phyloP scores from a whole-genome alignment of 1,284 basidiomycete genomes.

The Cutaneotrichosporon dermatis region DNA sequence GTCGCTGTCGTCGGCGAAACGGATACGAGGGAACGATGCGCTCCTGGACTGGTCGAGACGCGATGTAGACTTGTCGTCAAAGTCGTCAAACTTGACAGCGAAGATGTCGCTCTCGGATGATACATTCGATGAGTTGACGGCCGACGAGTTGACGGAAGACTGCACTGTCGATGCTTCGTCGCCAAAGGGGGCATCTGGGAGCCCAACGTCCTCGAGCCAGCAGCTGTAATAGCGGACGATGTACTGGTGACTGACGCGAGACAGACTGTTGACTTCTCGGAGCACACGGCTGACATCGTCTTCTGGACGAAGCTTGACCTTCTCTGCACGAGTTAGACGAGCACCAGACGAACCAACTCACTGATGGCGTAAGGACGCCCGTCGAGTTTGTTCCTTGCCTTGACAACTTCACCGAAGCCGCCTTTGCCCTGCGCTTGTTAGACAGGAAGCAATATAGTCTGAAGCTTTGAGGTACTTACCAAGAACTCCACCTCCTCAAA shows the following conservation, averaged over 20 bases:
- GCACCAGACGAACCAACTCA: constrained; percentile 25
- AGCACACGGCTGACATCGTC: constrained; percentile 83
- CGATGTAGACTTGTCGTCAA: constrained; percentile 33
- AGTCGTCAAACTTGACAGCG: constrained; percentile 37
- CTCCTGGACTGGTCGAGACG: constrained; percentile 38
- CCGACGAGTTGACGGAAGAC: constrained; percentile 3
- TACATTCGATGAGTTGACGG: constrained; percentile 8
- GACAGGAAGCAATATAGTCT: no score
- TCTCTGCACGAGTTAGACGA: constrained; percentile 61
- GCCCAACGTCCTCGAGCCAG: constrained; percentile 45
- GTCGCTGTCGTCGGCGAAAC: constrained; percentile 37
- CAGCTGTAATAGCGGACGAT: constrained; percentile 71
- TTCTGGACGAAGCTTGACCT: constrained; percentile 72
- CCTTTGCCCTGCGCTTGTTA: constrained; percentile 65
- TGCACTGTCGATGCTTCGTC: constrained; percentile 11
- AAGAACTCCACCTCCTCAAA: constrained; percentile 50
- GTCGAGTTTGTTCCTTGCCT: constrained; percentile 74
- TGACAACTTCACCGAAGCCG: constrained; percentile 89
- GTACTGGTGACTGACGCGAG: constrained; percentile 78
- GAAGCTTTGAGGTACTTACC: constrained; percentile 19
- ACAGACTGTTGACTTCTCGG: constrained; percentile 85
- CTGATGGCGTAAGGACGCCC: constrained; percentile 48
- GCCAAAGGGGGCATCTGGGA: constrained; percentile 18
- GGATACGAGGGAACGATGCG: constrained; percentile 44
- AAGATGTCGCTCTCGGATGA: constrained; percentile 36